Percentiles rank a stretch among this genome's conserved stretches.
Conservation (phyloP, 1,284 basidiomycete species). For the Irpex sp. region DNA sequence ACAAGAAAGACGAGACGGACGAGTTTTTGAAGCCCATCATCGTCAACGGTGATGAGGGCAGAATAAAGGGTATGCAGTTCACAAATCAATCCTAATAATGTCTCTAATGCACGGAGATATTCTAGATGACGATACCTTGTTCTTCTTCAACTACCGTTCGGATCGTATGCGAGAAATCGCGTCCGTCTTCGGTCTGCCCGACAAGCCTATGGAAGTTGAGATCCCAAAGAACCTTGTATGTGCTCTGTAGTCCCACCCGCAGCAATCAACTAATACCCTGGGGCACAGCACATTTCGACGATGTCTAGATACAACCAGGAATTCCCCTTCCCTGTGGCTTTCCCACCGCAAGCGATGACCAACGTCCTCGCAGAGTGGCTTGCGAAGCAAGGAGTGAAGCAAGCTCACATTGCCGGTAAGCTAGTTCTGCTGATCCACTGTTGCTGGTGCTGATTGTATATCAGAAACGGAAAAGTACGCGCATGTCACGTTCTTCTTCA, state of each 20-base stretch:
- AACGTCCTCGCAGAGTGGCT: conserved; percentile 92
- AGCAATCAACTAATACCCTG: not conserved
- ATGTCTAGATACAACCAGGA: conserved; percentile 93
- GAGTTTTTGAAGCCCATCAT: conserved; percentile 95
- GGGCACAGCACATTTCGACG: conserved; percentile 71
- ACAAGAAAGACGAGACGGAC: conserved; percentile 81
- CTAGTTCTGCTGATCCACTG: not conserved
- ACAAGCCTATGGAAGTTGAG: conserved; percentile 79
- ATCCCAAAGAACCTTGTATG: conserved; percentile 81
- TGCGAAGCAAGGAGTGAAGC: conserved; percentile 71
- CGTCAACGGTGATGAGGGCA: conserved; percentile 71
- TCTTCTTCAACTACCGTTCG: conserved; percentile 94
- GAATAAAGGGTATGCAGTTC: conserved; percentile 64
- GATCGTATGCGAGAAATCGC: conserved; percentile 90
- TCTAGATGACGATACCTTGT: conserved; percentile 71
- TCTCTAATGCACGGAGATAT: not conserved
- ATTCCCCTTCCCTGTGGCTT: conserved; percentile 83
- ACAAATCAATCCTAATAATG: not conserved
- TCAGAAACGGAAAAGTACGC: conserved; percentile 92
- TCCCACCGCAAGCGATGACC: conserved; percentile 87
- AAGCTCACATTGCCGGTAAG: conserved; percentile 81
- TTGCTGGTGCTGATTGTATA: not conserved
- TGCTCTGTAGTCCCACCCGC: conserved; percentile 1
- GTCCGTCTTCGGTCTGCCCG: conserved; percentile 73
- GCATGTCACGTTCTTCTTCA: conserved; percentile 96